phyloP scores from a whole-genome alignment of 1,284 basidiomycete genomes.

The Sphagnurus paluster region DNA sequence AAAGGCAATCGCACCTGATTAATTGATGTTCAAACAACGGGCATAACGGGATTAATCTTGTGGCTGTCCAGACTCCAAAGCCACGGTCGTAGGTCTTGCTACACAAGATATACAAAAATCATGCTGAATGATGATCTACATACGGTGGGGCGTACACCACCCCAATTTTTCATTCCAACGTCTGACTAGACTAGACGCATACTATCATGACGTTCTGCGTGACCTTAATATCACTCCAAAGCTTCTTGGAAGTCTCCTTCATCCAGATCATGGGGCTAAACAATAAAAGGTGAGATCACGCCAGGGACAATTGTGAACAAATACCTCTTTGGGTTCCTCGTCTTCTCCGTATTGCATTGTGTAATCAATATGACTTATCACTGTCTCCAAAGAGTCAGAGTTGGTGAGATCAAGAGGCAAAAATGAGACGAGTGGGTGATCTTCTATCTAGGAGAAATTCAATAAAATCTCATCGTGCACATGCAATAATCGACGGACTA shows the following conservation, averaged over 20 bases:
- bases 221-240: conserved; percentile 57
- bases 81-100: too few species aligned
- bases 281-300: conserved; percentile 1
- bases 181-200: background rate
- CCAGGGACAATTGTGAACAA: conserved; percentile 16
- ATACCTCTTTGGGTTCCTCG: conserved; percentile 87
- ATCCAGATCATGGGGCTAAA: conserved; percentile 82
- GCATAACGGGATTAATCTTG: too few species aligned
- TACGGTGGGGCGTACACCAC: too few species aligned
- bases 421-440: conserved; percentile 97
- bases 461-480: background rate
- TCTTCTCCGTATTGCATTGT: conserved; percentile 97
- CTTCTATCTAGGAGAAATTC: conserved; percentile 76
- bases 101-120: too few species aligned
- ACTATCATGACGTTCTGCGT: too few species aligned
- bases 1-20: too few species aligned
- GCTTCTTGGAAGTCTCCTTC: conserved; percentile 83
- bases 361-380: conserved; percentile 96
- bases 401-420: conserved; percentile 90
- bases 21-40: too few species aligned
- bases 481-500: conserved; percentile 54
- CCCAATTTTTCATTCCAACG: too few species aligned
- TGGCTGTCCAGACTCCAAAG: too few species aligned
- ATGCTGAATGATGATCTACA: too few species aligned
- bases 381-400: conserved; percentile 87